Percentiles rank a stretch among this genome's conserved stretches.
These are phyloP conservation scores for Posidonia australis DNA, from an alignment of 106 monocot species.

Conservation along the genomic window DNA sequence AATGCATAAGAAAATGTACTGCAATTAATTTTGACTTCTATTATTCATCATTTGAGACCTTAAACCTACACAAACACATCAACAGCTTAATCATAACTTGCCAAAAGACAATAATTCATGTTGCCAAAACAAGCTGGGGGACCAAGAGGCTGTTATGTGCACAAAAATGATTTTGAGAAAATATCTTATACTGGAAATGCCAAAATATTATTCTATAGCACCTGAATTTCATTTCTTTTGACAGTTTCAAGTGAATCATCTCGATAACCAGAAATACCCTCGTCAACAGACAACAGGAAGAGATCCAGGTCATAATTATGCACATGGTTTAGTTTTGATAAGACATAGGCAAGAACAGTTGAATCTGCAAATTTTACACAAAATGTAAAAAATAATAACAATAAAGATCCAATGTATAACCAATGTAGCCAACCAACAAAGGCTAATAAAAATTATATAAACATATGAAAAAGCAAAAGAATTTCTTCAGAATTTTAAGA, in stretches of 20 bases:
- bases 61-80: too few relatives aligned
- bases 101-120: too few relatives aligned
- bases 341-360: constrained; percentile 93
- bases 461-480: too few relatives aligned
- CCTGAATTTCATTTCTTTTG: constrained; percentile 99
- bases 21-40: too few relatives aligned
- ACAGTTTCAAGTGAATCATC: constrained; percentile 99
- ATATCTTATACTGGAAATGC: background rate
- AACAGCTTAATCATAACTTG: too few relatives aligned
- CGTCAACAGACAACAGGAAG: constrained; percentile 92
- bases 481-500: too few relatives aligned
- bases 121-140: too few relatives aligned
- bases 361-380: constrained; percentile 62
- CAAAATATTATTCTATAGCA: background rate
- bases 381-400: background rate
- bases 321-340: constrained; percentile 71
- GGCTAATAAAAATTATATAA: too few relatives aligned
- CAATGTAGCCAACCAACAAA: background rate
- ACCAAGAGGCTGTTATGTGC: too few relatives aligned
- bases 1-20: too few relatives aligned
- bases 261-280: constrained; percentile 97
- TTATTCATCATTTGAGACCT: too few relatives aligned
- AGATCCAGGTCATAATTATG: constrained; percentile 84
- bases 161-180: too few relatives aligned
- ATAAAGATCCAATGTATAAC: background rate